phyloP scores from a whole-genome alignment of 805 yeast species.

The Kazachstania psychrophila region DNA sequence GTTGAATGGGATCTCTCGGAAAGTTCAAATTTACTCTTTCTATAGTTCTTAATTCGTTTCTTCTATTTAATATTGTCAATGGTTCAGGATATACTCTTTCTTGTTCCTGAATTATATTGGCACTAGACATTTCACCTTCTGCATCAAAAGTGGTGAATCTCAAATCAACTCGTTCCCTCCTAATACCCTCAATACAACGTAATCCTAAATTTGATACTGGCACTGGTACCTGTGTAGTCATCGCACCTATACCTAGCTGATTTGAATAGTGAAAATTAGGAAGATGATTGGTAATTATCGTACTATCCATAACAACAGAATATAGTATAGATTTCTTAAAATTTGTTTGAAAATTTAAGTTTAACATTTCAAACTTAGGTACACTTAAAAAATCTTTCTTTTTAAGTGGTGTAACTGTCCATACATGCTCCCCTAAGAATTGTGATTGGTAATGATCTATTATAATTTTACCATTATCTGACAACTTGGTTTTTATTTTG shows the following conservation, averaged over 20 bases:
- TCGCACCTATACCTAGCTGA: conserved; percentile 20
- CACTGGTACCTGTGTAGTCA: conserved; percentile 22
- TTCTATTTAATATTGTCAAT: not conserved
- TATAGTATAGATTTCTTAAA: conserved; percentile 13
- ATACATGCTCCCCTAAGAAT: conserved; percentile 12
- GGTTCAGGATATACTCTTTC: not conserved
- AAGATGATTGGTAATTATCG: conserved; percentile 11
- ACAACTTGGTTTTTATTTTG: conserved; percentile 6
- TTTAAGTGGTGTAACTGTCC: conserved; percentile 14
- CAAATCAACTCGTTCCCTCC: conserved; percentile 3
- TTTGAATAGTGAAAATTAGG: conserved; percentile 11
- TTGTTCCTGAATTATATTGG: not conserved
- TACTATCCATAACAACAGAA: conserved; percentile 15
- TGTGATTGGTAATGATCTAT: conserved; percentile 12
- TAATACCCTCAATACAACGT: conserved; percentile 5
- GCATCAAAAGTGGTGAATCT: conserved; percentile 18
- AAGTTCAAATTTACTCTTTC: conserved; percentile 2
- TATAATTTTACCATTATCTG: not conserved
- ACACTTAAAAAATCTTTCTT: conserved; percentile 15
- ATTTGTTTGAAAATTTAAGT: conserved; percentile 14
- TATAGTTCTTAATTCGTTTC: not conserved
- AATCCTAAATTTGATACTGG: conserved; percentile 15
- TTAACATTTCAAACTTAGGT: conserved; percentile 16
- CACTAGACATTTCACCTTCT: conserved; percentile 4
- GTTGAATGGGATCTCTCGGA: conserved; percentile 1